Conservation (phyloP, 176 grass and related monocot genomes). For the bread wheat (Triticum aestivum) region IWGSC_CS_RefSeq_v2.1 NC_057807.1:572761108-572761607, state of each 20-base stretch:
- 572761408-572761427: constrained; percentile 43
- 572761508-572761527: constrained; percentile 44
- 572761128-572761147: constrained; percentile 50
- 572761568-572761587: constrained; percentile 52
- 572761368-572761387: constrained; percentile 47
- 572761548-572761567: constrained; percentile 42
- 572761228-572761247: constrained; percentile 12
- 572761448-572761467: constrained; percentile 32
- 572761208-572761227: constrained; percentile 23
- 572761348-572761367: constrained; percentile 36
- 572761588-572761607: constrained; percentile 78
- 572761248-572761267: constrained; percentile 36
- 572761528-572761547: constrained; percentile 32
- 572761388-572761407: constrained; percentile 57
- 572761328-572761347: constrained; percentile 7
- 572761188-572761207: background rate
- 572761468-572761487: constrained; percentile 47
- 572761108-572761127: constrained; percentile 91
- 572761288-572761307: constrained; percentile 33
- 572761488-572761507: constrained; percentile 32
- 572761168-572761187: constrained; percentile 9
- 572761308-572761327: too few species aligned
- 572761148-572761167: constrained; percentile 48
- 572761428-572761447: constrained; percentile 51
- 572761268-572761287: constrained; percentile 49